Base-by-base conservation (phyloP, 116 monocot species). In the Papilionanthe hybrid region DNA sequence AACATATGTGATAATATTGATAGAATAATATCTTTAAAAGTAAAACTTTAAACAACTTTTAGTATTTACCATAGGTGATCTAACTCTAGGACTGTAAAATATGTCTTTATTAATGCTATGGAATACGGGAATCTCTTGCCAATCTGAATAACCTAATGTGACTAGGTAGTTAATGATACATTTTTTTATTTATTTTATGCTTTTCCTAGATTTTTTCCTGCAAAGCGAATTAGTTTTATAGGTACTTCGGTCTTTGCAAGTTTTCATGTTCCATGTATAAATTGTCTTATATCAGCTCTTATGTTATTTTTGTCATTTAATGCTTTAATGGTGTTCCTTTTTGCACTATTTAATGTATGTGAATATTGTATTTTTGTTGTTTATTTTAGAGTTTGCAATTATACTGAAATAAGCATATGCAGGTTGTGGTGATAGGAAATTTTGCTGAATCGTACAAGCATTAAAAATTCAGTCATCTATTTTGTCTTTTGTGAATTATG, bases 391-490 rank as follows among this genome's bases (percentile, higher is more conserved):
- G 27, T n/a, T n/a, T n/a, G 37, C 32, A 37, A 69, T 30, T 69
- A 5, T 37, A 69, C 5, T 69, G 15, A 25, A 11, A 65, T n/a
- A 37, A 15, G 7, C 12, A 19, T 42, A 19, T 89, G 81, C 86
- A 99, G 99, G 85, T 95, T 12, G 41, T 99, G 41, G 84, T 99
- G 55, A 80, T 95, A 80, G 99, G 99, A 57, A n/a, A 73, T 75
- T 99, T 93, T 80, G n/a, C 45, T 65, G 99, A 92, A 71, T 79
- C 88, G 44, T 78, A 86, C 79, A 88, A 85, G 57, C 86, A 95
- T 83, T 42, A 65, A 48, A 71, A 72, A 65, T 48, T 88, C 87
- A 20, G 85, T 78, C 42, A 22, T 99, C 29, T 90, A 81, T 72
- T 90, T 86, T 60, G 78, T 85, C 27, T 76, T 93, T 82, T 93